These are phyloP conservation scores for Candida pseudofarinosa DNA, from an alignment of 805 yeast species.

Conservation along the genomic window DNA sequence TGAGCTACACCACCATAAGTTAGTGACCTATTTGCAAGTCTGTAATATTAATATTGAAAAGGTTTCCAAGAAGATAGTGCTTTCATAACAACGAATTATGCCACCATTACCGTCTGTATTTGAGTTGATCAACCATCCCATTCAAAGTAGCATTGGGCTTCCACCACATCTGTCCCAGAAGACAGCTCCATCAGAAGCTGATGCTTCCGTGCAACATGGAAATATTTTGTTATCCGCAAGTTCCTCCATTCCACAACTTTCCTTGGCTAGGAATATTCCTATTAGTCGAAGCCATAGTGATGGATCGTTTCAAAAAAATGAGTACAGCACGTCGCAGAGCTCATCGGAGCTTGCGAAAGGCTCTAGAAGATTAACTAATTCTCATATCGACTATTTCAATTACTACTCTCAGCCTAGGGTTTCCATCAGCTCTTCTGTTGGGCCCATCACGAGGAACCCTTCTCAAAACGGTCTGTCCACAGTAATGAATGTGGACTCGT, in stretches of 20 bases:
- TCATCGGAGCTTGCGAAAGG: background rate
- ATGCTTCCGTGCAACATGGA: background rate
- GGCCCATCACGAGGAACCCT: slow-evolving; percentile 5
- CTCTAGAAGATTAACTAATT: slow-evolving; percentile 3
- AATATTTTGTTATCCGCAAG: background rate
- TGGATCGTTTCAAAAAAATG: background rate
- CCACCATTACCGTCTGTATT: slow-evolving; percentile 10
- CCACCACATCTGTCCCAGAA: background rate
- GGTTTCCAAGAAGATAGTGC: no score
- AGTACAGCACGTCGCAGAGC: background rate
- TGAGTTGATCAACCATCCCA: slow-evolving; percentile 6
- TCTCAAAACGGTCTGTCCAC: slow-evolving; percentile 2
- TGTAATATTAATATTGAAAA: no score
- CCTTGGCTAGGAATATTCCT: background rate
- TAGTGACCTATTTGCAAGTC: no score
- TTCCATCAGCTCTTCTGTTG: slow-evolving; percentile 8
- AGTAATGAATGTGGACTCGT: background rate
- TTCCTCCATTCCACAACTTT: background rate
- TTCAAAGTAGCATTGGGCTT: background rate
- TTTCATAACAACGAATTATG: slow-evolving; percentile 3
- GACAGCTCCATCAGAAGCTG: background rate
- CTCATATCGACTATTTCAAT: slow-evolving; percentile 4
- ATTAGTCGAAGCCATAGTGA: background rate
- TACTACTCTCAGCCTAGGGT: slow-evolving; percentile 3
- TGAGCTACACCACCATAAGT: no score